Conservation (phyloP, 2,329 filamentous ascomycete genomes). For the Colletotrichum tropicale region DNA sequence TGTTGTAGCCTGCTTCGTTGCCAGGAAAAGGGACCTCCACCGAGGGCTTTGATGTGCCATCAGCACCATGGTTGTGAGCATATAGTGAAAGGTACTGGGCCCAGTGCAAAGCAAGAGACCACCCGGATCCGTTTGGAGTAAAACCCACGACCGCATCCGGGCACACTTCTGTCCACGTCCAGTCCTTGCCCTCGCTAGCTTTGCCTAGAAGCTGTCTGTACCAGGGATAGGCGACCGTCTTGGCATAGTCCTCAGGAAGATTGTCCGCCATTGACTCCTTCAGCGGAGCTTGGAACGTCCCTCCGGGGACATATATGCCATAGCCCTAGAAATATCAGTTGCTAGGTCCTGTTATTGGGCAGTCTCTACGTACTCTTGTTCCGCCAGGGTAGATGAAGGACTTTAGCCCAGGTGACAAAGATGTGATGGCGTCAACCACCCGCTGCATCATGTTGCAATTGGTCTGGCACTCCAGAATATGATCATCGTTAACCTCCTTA, state of each 20-base stretch:
- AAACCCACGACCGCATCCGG: conserved; percentile 42
- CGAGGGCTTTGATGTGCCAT: fast-evolving
- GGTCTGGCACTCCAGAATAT: conserved; percentile 29
- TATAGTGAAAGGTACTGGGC: conserved; percentile 42
- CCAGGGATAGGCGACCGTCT: conserved; percentile 38
- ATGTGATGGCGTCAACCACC: conserved; percentile 28
- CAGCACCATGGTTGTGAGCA: conserved; percentile 28
- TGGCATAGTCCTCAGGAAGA: conserved; percentile 35
- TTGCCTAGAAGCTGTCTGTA: conserved; percentile 33
- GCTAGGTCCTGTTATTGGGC: fast-evolving
- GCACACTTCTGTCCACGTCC: conserved; percentile 43
- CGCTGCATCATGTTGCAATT: conserved; percentile 36
- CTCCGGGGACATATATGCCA: conserved; percentile 38
- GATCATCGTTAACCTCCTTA: conserved; percentile 26
- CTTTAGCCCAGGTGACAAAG: conserved; percentile 26
- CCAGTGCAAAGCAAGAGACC: conserved; percentile 41
- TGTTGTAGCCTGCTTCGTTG: conserved; percentile 23
- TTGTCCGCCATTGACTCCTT: conserved; percentile 34
- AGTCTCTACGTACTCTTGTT: conserved; percentile 28
- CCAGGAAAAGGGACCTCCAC: conserved; percentile 32
- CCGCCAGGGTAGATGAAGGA: conserved; percentile 38
- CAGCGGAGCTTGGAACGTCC: conserved; percentile 36
- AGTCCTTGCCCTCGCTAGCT: conserved; percentile 30
- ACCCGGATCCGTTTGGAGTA: conserved; percentile 40
- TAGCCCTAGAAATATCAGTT: conserved; percentile 31